A percentile compares a stretch with the other conserved stretches of the same genome.
Conservation (phyloP, 2,329 filamentous ascomycete genomes). For the Cylindrodendrum hubeiense region DNA sequence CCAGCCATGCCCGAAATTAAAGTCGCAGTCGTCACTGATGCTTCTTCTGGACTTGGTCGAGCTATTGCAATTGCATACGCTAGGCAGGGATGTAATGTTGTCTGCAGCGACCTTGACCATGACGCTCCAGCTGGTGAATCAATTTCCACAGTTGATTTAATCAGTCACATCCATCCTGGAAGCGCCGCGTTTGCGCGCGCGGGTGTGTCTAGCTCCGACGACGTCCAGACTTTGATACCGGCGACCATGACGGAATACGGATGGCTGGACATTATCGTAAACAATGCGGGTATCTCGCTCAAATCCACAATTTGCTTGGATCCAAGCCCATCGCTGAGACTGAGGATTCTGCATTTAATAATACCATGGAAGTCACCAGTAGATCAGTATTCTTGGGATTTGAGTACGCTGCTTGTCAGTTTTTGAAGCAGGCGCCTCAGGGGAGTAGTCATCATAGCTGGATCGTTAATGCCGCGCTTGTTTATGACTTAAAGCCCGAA, state of each 20-base stretch:
- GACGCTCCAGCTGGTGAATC: not conserved
- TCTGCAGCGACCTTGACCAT: not conserved
- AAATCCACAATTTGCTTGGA: constrained; percentile 1
- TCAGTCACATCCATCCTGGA: not conserved
- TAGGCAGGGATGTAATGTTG: not conserved
- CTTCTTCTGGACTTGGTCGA: not conserved
- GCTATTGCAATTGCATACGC: not conserved
- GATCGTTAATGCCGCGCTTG: constrained; percentile 6
- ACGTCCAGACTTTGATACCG: not conserved
- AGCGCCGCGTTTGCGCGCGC: not conserved
- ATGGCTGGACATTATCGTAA: not conserved
- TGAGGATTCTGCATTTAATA: not conserved
- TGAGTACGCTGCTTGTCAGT: not conserved
- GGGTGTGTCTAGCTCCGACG: not conserved
- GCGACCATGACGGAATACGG: not conserved
- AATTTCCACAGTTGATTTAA: not conserved
- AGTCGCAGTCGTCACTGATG: not conserved
- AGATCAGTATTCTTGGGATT: not conserved
- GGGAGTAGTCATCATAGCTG: not conserved
- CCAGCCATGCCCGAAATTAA: not conserved
- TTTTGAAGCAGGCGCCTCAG: not conserved
- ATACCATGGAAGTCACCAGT: not conserved
- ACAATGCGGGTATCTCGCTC: constrained; percentile 1
- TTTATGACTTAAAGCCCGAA: constrained; percentile 3
- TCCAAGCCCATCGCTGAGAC: not conserved